These are phyloP conservation scores for Rhytidhysteron rufulum DNA, from an alignment of 2,329 filamentous ascomycete species.

Conservation along the genomic window DNA sequence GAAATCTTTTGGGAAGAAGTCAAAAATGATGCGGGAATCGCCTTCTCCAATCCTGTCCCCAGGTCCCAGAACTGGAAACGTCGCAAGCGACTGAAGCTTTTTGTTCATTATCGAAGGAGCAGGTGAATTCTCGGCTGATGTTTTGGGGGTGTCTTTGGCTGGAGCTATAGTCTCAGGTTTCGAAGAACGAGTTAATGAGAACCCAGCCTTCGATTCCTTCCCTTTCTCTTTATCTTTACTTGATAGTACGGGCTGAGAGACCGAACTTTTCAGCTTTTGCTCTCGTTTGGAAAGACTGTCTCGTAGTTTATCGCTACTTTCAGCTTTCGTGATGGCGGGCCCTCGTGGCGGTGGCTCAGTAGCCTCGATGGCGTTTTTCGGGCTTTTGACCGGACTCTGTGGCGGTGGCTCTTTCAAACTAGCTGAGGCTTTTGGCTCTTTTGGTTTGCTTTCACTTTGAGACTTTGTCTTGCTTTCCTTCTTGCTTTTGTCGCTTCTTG, in stretches of 20 bases:
- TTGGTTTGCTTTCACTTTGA: conserved; percentile 5
- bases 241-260: conserved; percentile 24
- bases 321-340: conserved; percentile 20
- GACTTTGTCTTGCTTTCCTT: conserved; percentile 11
- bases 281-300: conserved; percentile 18
- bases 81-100: conserved; percentile 38
- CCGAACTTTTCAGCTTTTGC: conserved; percentile 23
- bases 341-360: conserved; percentile 7
- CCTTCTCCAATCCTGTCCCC: conserved; percentile 68
- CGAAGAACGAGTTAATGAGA: conserved; percentile 19
- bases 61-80: conserved; percentile 40
- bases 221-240: conserved; percentile 10
- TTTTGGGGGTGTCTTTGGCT: conserved; percentile 7
- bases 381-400: conserved; percentile 2
- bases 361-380: conserved; percentile 9
- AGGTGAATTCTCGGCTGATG: conserved; percentile 4
- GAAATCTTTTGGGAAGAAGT: conserved; percentile 57
- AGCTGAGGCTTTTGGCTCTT: not conserved
- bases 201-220: conserved; percentile 19
- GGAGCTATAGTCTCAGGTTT: conserved; percentile 21
- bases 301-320: conserved; percentile 24
- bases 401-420: not conserved
- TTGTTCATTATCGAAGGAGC: conserved; percentile 12
- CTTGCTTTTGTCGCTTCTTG: conserved; percentile 19
- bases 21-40: conserved; percentile 70